phyloP scores from a whole-genome alignment of 768 basidiomycete species.

The Tricholoma sp. region DNA sequence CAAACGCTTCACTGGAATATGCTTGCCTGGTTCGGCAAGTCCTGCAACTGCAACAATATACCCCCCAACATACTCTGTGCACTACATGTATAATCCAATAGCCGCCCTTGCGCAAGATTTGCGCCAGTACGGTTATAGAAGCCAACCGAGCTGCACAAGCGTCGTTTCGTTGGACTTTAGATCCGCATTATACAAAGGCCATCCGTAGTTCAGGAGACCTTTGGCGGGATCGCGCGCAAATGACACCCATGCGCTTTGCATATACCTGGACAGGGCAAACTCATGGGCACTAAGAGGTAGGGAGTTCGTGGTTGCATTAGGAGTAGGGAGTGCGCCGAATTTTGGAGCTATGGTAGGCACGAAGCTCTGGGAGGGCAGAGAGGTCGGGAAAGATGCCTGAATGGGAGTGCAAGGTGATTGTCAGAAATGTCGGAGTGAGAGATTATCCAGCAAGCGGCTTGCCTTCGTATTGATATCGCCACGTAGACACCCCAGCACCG shows the following conservation, averaged over 20 bases:
- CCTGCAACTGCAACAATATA: neutral
- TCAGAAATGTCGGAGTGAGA: neutral
- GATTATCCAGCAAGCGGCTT: conserved; percentile 5
- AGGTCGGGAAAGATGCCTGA: conserved; percentile 32
- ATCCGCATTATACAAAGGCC: conserved; percentile 19
- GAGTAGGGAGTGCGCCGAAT: conserved; percentile 32
- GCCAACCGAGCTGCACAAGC: conserved; percentile 13
- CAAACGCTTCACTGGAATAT: neutral
- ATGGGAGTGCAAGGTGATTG: neutral
- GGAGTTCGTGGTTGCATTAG: conserved; percentile 31
- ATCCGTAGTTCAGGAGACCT: conserved; percentile 23
- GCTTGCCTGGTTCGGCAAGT: neutral
- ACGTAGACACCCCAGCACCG: conserved; percentile 18
- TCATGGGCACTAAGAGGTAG: conserved; percentile 5
- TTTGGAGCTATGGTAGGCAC: conserved; percentile 33
- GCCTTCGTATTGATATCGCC: conserved; percentile 18
- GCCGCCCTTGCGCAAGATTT: conserved; percentile 10
- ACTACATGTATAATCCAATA: conserved; percentile 11
- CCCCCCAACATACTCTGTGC: neutral
- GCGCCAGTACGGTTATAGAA: conserved; percentile 12
- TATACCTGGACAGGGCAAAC: conserved; percentile 22
- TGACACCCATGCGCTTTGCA: conserved; percentile 36
- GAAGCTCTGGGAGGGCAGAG: conserved; percentile 25
- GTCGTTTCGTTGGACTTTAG: conserved; percentile 12
- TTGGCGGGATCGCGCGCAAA: conserved; percentile 35